phyloP scores from a whole-genome alignment of 176 grass and related monocot genomes.

The Cocos nucifera region DNA sequence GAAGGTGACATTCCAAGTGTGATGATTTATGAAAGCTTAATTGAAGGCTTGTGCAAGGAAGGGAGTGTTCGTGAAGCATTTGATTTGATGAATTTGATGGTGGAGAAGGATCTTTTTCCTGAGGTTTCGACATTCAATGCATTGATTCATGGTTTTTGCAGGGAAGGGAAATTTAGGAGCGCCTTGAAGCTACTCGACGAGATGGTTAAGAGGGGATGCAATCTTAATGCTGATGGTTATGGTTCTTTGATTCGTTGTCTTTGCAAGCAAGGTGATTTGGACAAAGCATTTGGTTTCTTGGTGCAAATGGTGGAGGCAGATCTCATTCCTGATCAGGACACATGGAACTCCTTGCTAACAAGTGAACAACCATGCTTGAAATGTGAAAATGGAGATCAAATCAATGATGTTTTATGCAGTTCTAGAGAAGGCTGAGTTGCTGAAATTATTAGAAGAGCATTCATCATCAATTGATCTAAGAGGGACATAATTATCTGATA shows the following conservation, averaged over 20 bases:
- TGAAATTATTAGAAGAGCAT: too few relatives aligned
- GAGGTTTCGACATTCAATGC: slow-evolving; percentile 18
- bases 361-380: too few relatives aligned
- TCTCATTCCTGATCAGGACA: slow-evolving; percentile 23
- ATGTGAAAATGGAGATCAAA: too few relatives aligned
- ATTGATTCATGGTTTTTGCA: slow-evolving; percentile 24
- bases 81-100: slow-evolving; percentile 25
- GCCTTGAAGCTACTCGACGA: slow-evolving; percentile 27
- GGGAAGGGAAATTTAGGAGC: slow-evolving; percentile 12
- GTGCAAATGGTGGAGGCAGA: slow-evolving; percentile 10
- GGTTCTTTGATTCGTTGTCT: slow-evolving; percentile 7
- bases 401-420: too few relatives aligned
- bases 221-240: slow-evolving; percentile 15
- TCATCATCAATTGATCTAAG: too few relatives aligned
- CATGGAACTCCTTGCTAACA: slow-evolving; percentile 20
- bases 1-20: slow-evolving; percentile 29
- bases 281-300: slow-evolving; percentile 22
- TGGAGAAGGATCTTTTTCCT: slow-evolving; percentile 18
- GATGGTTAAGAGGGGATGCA: slow-evolving; percentile 22
- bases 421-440: too few relatives aligned
- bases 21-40: slow-evolving; percentile 22
- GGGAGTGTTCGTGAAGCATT: slow-evolving; percentile 25
- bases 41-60: slow-evolving; percentile 21
- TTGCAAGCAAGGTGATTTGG: slow-evolving; percentile 17
- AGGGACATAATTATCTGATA: too few relatives aligned